Evolutionary conservation across 2,329 filamentous ascomycete genomes (phyloP), one percentile per base, ranked within the genome.

Genomic region (Byssochlamys sp.): DNA sequence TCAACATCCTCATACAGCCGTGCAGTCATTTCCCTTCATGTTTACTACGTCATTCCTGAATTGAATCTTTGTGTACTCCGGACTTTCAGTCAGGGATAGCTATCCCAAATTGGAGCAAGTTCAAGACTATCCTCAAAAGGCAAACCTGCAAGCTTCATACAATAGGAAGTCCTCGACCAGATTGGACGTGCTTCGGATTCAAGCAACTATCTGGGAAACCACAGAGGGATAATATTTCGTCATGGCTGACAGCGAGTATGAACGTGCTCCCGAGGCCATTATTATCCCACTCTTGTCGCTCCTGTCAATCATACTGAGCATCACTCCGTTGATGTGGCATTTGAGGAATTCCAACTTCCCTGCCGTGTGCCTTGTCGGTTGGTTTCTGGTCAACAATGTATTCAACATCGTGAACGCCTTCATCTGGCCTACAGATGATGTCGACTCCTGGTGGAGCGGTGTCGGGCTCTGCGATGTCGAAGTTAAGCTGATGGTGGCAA

Each of bases 391-490:
- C n/a, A 68, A 79, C 58, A 86, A 86, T 63, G 57, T 84, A 55
- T 77, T 81, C 67, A 81, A 78, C 61, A 76, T 84, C 60, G 69
- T 84, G 74, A 88, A 89, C 65, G 76, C 84, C 1, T 67, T 86
- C 54, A 78, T 88, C 59, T 89, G 86, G 86, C 78, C 80, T 0
- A 80, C 76, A 6, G 82, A 86, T 61, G 73, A 86, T 61, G 64
- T 80, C 11, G 39, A 65, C 0, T 67, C 72, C 4, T 84, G 81
- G 79, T 89, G 79, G 78, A 69, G 78, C 58, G 86, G 86, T 3
- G 65, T 68, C 4, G 79, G 78, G 2, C 79, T 86, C 58, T 89
- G 86, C 70, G 86, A 89, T 67, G 72, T 89, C 53, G 78, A 87
- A 62, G 75, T 80, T 56, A 84, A 85, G 60, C 65, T 88, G 33